Percentiles rank a stretch among this genome's conserved stretches.
Evolutionary conservation across 345 rosid species (phyloP).

Genomic region (Iberis pinnata): DNA sequence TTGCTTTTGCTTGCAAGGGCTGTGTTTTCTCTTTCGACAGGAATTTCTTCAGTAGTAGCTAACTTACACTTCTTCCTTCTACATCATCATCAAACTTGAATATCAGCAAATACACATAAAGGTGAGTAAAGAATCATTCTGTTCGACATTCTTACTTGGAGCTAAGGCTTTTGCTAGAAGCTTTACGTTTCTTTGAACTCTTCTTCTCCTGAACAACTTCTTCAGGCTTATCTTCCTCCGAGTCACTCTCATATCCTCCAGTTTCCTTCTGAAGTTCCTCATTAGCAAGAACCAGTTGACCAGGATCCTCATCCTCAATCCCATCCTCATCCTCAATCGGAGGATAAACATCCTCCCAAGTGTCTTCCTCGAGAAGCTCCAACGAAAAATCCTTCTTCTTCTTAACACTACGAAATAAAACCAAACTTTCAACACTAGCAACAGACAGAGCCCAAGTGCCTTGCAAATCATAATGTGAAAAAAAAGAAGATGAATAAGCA

Average conservation of each 20-base stretch:
- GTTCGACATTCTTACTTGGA: slow-evolving; percentile 51
- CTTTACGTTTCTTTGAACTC: slow-evolving; percentile 65
- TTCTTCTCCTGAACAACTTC: slow-evolving; percentile 33
- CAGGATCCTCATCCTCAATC: slow-evolving; percentile 32
- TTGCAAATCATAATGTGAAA: not conserved
- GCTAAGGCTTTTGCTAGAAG: slow-evolving; percentile 43
- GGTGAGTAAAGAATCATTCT: not conserved
- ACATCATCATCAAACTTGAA: slow-evolving; percentile 15
- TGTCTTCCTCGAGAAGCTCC: slow-evolving; percentile 28
- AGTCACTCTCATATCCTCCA: slow-evolving; percentile 57
- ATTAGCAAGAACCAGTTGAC: slow-evolving; percentile 46
- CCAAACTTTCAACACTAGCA: not conserved
- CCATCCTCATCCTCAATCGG: slow-evolving; percentile 38
- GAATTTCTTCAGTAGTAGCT: slow-evolving; percentile 37
- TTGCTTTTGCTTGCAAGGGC: slow-evolving; percentile 25
- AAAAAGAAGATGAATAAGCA: not conserved
- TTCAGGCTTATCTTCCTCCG: slow-evolving; percentile 41
- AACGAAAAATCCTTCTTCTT: slow-evolving; percentile 36
- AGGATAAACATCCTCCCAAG: slow-evolving; percentile 30
- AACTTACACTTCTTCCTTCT: slow-evolving; percentile 69
- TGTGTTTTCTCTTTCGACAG: slow-evolving; percentile 16
- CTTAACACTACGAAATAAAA: slow-evolving; percentile 44
- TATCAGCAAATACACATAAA: slow-evolving; percentile 5
- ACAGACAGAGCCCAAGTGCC: not conserved
- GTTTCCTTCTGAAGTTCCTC: slow-evolving; percentile 64